A percentile compares a stretch with the other conserved stretches of the same genome.
Conservation (phyloP, 1,284 basidiomycete species). For the Sanghuangporus weigelae region DNA sequence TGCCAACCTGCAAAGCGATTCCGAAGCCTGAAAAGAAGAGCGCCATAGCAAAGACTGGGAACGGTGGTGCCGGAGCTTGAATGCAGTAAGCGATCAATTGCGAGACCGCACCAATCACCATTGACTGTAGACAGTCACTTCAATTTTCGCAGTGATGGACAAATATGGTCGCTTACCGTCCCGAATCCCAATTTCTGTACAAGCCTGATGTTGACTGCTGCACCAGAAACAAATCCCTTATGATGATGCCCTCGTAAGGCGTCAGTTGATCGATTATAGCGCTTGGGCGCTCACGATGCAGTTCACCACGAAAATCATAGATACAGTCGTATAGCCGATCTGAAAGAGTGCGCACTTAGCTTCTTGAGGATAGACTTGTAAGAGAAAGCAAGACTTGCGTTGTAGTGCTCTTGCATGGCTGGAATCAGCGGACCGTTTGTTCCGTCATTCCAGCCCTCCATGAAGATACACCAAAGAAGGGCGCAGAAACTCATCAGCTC, state of each 20-base stretch:
- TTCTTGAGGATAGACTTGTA: not conserved
- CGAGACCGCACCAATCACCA: slow-evolving; percentile 28
- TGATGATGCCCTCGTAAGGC: not conserved
- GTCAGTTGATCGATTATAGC: not conserved
- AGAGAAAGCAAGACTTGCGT: slow-evolving; percentile 31
- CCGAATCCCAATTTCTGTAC: slow-evolving; percentile 56
- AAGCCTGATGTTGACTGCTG: slow-evolving; percentile 49
- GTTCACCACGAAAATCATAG: slow-evolving; percentile 42
- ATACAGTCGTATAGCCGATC: slow-evolving; percentile 45
- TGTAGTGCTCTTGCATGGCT: slow-evolving; percentile 47
- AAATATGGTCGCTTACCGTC: slow-evolving; percentile 32
- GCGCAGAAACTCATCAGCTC: slow-evolving; percentile 26
- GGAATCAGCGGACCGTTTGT: slow-evolving; percentile 56
- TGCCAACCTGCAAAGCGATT: slow-evolving; percentile 42
- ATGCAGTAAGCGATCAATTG: slow-evolving; percentile 45
- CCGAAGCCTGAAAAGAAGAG: slow-evolving; percentile 63
- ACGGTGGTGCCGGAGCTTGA: slow-evolving; percentile 55
- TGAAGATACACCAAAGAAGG: slow-evolving; percentile 37
- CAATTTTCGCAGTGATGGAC: not conserved
- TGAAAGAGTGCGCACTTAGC: slow-evolving; percentile 17
- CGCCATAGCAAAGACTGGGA: slow-evolving; percentile 53
- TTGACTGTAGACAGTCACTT: not conserved
- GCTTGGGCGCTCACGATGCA: slow-evolving; percentile 32
- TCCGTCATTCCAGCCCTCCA: slow-evolving; percentile 59
- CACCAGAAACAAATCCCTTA: slow-evolving; percentile 51